These are phyloP conservation scores for Aspergillus conjunctus DNA, from an alignment of 495 filamentous ascomycete species.

Conservation along the genomic window DNA sequence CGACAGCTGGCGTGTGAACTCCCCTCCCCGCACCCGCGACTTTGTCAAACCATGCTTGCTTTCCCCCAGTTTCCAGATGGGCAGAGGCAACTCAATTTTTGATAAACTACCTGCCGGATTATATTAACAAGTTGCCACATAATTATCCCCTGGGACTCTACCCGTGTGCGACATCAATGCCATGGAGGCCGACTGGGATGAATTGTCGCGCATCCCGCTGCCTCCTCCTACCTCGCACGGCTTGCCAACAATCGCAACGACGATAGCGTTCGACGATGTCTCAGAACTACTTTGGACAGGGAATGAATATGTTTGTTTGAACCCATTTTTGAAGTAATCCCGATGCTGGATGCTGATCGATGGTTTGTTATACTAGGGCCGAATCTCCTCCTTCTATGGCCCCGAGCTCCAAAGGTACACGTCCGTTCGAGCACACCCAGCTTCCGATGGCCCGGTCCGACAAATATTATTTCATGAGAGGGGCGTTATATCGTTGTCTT, in stretches of 20 bases:
- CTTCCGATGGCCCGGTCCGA: constrained; percentile 68
- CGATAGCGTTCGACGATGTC: constrained; percentile 81
- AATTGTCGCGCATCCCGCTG: constrained; percentile 72
- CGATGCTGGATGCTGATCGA: constrained; percentile 6
- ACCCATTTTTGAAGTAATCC: not conserved
- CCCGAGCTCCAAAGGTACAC: constrained; percentile 78
- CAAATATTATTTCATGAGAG: constrained; percentile 86
- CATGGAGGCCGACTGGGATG: constrained; percentile 55
- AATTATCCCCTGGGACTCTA: constrained; percentile 8
- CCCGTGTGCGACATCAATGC: constrained; percentile 25
- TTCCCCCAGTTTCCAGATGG: constrained; percentile 35
- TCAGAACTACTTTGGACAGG: constrained; percentile 92
- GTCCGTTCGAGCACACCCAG: constrained; percentile 70
- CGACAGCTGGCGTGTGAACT: constrained; percentile 28
- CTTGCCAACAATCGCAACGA: constrained; percentile 64
- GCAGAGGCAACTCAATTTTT: constrained; percentile 28
- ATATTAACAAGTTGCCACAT: not conserved
- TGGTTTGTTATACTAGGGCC: constrained; percentile 58
- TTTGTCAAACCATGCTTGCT: constrained; percentile 41
- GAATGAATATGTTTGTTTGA: constrained; percentile 73
- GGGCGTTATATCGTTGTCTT: constrained; percentile 78
- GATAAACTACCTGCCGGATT: constrained; percentile 10
- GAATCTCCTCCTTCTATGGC: constrained; percentile 82
- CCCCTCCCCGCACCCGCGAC: constrained; percentile 47
- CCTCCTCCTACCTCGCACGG: constrained; percentile 65